Conservation (phyloP, 495 filamentous ascomycete species). For the Pyrenula aspistea region DNA sequence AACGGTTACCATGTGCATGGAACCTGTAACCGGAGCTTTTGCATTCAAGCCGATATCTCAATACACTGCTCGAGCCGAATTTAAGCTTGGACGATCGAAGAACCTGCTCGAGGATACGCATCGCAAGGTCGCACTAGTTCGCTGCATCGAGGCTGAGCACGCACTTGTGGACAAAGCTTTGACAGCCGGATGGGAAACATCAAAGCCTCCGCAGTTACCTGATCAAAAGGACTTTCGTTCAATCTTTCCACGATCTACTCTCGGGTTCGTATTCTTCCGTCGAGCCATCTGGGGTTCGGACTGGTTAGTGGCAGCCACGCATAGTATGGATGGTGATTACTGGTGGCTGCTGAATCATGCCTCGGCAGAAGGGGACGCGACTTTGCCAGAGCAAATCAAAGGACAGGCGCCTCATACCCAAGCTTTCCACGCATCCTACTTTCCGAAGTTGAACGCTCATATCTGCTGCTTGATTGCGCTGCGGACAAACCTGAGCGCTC, state of each 20-base stretch:
- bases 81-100: constrained; percentile 24
- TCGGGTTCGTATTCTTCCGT: constrained; percentile 51
- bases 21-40: constrained; percentile 43
- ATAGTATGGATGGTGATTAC: constrained; percentile 59
- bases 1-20: constrained; percentile 49
- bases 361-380: not conserved
- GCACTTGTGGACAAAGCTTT: constrained; percentile 49
- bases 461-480: not conserved
- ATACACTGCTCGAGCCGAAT: constrained; percentile 33
- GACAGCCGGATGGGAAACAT: constrained; percentile 48
- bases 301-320: constrained; percentile 58
- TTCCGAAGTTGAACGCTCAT: not conserved
- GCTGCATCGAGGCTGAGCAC: constrained; percentile 44
- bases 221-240: constrained; percentile 41
- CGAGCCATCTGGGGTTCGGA: constrained; percentile 47
- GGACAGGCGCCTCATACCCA: not conserved
- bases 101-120: constrained; percentile 42
- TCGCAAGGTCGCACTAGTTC: constrained; percentile 38
- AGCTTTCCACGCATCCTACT: not conserved
- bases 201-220: constrained; percentile 37
- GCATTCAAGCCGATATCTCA: constrained; percentile 16
- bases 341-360: constrained; percentile 62
- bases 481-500: not conserved
- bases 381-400: not conserved
- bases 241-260: constrained; percentile 46